These are phyloP conservation scores for Waltiozyma sp. DNA, from an alignment of 1,139 yeast genomes.

Conservation along the genomic window DNA sequence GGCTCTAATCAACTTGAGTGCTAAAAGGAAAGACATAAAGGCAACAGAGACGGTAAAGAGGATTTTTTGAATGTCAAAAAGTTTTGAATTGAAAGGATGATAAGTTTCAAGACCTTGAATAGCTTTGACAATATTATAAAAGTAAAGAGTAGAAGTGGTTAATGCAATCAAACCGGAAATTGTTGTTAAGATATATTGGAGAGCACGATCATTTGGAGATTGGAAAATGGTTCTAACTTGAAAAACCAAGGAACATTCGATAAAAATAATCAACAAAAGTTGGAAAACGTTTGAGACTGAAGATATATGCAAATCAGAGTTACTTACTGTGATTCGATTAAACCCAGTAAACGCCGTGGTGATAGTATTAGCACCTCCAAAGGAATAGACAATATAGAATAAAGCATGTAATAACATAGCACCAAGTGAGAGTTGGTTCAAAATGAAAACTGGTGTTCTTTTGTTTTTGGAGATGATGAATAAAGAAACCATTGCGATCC, in stretches of 20 bases:
- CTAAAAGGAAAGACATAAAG: slow-evolving; percentile 46
- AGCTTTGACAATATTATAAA: slow-evolving; percentile 31
- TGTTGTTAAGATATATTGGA: slow-evolving; percentile 31
- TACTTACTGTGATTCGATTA: slow-evolving; percentile 22
- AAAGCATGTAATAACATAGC: slow-evolving; percentile 47
- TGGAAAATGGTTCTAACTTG: slow-evolving; percentile 64
- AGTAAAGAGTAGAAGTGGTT: slow-evolving; percentile 42
- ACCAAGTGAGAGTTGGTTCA: slow-evolving; percentile 51
- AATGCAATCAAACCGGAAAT: slow-evolving; percentile 34
- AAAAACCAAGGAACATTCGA: slow-evolving; percentile 55
- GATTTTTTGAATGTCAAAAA: slow-evolving; percentile 41
- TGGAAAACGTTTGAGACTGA: slow-evolving; percentile 53
- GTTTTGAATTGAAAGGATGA: slow-evolving; percentile 21
- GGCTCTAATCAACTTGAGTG: slow-evolving; percentile 54
- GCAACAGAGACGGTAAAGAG: slow-evolving; percentile 61
- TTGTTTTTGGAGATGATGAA: slow-evolving; percentile 35
- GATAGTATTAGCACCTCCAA: slow-evolving; percentile 40
- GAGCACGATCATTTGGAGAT: slow-evolving; percentile 32
- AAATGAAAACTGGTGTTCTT: slow-evolving; percentile 55
- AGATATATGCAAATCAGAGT: slow-evolving; percentile 29
- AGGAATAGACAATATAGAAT: slow-evolving; percentile 41
- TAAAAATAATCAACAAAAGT: slow-evolving; percentile 42
- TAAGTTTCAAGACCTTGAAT: slow-evolving; percentile 19
- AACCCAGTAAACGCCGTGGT: slow-evolving; percentile 43
- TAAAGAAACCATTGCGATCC: slow-evolving; percentile 26